Conservation (phyloP, 257 asterid genomes). For the Dorcoceras hygrometricum region DNA sequence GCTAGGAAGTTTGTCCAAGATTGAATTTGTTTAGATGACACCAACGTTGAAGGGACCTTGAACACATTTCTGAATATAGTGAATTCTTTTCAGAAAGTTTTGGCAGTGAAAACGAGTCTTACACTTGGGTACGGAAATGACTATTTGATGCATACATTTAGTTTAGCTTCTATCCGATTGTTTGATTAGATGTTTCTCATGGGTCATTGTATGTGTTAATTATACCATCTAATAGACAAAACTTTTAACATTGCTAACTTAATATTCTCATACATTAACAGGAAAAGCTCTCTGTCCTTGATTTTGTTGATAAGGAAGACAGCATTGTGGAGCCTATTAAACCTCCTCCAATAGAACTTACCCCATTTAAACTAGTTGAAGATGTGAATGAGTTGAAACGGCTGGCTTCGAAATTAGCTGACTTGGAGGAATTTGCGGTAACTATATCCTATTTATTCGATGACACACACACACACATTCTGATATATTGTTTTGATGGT, state of each 20-base stretch:
- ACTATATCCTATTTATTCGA: conserved; percentile 18
- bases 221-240: conserved; percentile 11
- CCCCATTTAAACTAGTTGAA: conserved; percentile 75
- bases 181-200: conserved; percentile 1
- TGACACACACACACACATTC: neutral
- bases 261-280: conserved; percentile 30
- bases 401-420: conserved; percentile 65
- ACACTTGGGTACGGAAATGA: conserved; percentile 16
- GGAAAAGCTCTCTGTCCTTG: conserved; percentile 66
- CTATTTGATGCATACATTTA: neutral
- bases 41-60: neutral
- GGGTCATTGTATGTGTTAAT: neutral
- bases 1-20: neutral
- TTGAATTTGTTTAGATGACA: neutral
- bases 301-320: conserved; percentile 60
- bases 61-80: neutral
- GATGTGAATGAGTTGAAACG: conserved; percentile 89
- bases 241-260: neutral
- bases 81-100: too few relatives aligned
- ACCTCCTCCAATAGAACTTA: conserved; percentile 68
- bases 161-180: neutral
- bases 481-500: neutral
- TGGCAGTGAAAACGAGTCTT: neutral
- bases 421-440: conserved; percentile 92
- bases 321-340: conserved; percentile 44